Evolutionary conservation across 257 asterid genomes (phyloP), one percentile per base, ranked within the genome.

Genomic region (Rubia yunnanensis): DNA sequence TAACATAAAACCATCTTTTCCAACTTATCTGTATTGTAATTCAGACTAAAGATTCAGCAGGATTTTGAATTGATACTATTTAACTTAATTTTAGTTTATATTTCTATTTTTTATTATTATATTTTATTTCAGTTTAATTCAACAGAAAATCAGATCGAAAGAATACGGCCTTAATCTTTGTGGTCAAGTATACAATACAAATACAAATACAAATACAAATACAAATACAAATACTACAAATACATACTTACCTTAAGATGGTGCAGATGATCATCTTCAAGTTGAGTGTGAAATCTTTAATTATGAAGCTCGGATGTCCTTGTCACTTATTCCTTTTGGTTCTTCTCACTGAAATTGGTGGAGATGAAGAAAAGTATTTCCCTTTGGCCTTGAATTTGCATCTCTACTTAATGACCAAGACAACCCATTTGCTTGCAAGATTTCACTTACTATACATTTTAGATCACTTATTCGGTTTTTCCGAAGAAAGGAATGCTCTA

Each of bases 271-370:
- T 56, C 36, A 26, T 44, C 52, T 53, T 69, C 55, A 48, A 76
- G 70, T 46, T 34, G 75, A 60, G 64, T 65, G 72, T 64, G 69
- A 65, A 72, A 64, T 75, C 73, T 70, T 67, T 67, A 34, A 34
- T 60, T 18, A 38, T 72, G 63, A 72, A 62, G 75, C 65, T 77
- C 34, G 18, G 23, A 69, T 44, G 70, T 77, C 81, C 26, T 63
- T 60, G 30, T 77, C 81, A 58, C 58, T 60, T 27, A 58, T 53
- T 41, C 68, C 57, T 65, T 52, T 49, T 70, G 14, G 63, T 69
- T 53, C 70, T 26, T 60, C 28, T 17, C 57, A 66, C 52, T 14
- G 36, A 14, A 53, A 30, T 59, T 28, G 64, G 35, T 68, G 53
- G 65, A 63, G 18, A 46, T 41, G 4, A 57, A 52, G 30, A 61